Evolutionary conservation across 2,329 filamentous ascomycete species (phyloP).

Genomic region (Trichoderma oligosporum): DNA sequence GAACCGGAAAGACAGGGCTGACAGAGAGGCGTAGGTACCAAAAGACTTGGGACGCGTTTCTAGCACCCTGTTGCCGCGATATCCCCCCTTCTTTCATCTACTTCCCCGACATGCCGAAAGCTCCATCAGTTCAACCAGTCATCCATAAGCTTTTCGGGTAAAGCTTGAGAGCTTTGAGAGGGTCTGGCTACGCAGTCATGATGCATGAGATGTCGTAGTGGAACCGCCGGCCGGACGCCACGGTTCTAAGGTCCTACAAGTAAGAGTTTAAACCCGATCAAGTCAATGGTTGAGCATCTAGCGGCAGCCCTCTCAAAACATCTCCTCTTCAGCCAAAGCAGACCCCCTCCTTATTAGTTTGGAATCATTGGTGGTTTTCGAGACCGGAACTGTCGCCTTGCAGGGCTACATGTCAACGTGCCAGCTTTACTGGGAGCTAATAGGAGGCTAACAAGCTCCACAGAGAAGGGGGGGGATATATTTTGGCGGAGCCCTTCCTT

Average conservation of each 20-base stretch:
- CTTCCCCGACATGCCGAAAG: constrained; percentile 14
- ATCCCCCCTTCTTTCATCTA: not conserved
- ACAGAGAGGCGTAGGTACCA: not conserved
- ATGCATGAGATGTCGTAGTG: constrained; percentile 7
- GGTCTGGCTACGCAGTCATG: constrained; percentile 15
- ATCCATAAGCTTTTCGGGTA: not conserved
- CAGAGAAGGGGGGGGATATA: not conserved
- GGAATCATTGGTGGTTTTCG: constrained; percentile 2
- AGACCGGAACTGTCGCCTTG: not conserved
- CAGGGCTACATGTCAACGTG: constrained; percentile 15
- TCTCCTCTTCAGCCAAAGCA: not conserved
- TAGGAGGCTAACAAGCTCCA: not conserved
- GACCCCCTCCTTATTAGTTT: constrained; percentile 3
- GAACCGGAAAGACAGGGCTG: not conserved
- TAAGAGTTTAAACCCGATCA: not conserved
- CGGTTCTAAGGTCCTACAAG: not conserved
- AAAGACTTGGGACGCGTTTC: too few relatives aligned
- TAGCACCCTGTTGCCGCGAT: not conserved
- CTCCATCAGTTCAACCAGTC: not conserved
- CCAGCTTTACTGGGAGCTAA: constrained; percentile 10
- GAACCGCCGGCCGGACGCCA: constrained; percentile 13
- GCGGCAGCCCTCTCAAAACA: not conserved
- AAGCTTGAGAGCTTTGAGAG: constrained; percentile 7
- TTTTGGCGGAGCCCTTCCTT: not conserved
- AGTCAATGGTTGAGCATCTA: constrained; percentile 2